Conservation (phyloP, 108 stramenopile genomes). For the Nitzschia sp. region DNA sequence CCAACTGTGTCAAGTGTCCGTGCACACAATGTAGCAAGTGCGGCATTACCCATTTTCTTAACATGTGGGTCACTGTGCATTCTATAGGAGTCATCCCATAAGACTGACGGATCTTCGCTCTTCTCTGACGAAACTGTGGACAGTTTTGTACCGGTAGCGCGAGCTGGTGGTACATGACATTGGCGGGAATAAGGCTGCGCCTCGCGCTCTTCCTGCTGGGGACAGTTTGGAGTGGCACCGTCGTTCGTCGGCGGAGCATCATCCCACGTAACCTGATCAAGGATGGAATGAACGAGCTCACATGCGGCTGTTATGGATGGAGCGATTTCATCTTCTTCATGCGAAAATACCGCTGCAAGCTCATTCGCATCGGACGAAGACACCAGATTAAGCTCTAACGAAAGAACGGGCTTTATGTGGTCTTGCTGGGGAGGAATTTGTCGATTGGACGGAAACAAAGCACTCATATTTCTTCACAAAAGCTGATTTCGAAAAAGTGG, state of each 20-base stretch:
- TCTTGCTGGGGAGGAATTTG: background rate
- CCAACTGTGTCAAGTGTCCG: constrained; percentile 30
- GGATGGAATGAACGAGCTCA: constrained; percentile 51
- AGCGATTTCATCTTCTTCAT: background rate
- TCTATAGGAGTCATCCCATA: constrained; percentile 4
- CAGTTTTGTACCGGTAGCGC: background rate
- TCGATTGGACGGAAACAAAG: background rate
- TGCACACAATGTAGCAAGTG: constrained; percentile 40
- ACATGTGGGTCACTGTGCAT: constrained; percentile 6
- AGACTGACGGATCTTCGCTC: constrained; percentile 14
- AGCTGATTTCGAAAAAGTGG: no score
- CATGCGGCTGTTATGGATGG: constrained; percentile 30
- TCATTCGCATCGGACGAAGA: background rate
- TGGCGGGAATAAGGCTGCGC: background rate
- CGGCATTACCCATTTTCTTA: constrained; percentile 29
- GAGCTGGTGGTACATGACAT: constrained; percentile 15
- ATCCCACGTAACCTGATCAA: constrained; percentile 63
- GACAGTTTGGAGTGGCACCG: background rate
- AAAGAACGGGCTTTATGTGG: background rate
- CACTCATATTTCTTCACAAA: background rate
- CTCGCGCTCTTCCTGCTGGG: background rate
- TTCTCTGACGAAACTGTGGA: background rate
- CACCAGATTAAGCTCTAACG: background rate
- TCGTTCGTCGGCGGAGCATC: constrained; percentile 75
- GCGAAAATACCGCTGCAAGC: background rate